A percentile compares a stretch with the other conserved stretches of the same genome.
phyloP scores from a whole-genome alignment of 192 early-diverging fungal genomes.

The Entophlyctis helioformis region DNA sequence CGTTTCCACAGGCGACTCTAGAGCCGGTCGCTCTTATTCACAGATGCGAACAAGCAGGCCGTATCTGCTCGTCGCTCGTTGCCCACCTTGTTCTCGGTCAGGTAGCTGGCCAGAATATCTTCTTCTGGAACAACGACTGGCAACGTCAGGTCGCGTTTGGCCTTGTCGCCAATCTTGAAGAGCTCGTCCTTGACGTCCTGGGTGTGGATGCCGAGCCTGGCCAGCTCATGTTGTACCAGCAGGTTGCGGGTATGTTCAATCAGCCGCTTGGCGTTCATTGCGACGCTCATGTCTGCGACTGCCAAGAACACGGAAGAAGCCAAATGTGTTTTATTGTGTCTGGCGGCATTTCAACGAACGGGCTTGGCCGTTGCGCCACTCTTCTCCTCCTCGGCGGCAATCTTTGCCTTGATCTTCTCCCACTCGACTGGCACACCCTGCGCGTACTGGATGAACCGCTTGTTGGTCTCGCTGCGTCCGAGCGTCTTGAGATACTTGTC shows the following conservation, averaged over 20 bases:
- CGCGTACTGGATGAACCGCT: conserved; percentile 35
- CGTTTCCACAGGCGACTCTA: neutral
- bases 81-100: conserved; percentile 12
- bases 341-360: too few species aligned
- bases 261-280: conserved; percentile 1
- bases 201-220: too few species aligned
- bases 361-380: too few species aligned
- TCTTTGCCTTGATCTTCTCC: conserved; percentile 33
- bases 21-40: neutral
- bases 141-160: too few species aligned
- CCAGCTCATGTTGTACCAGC: too few species aligned
- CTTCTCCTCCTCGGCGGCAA: conserved; percentile 31
- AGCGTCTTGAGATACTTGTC: conserved; percentile 34
- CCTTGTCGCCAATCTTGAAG: too few species aligned
- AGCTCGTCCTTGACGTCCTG: too few species aligned
- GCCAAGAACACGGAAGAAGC: neutral
- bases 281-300: neutral
- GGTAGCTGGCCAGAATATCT: conserved; percentile 21
- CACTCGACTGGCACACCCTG: conserved; percentile 23
- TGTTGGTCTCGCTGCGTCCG: conserved; percentile 27
- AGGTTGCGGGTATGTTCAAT: conserved; percentile 9
- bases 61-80: neutral
- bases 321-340: too few species aligned
- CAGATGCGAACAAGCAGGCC: neutral
- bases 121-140: conserved; percentile 23